A percentile compares a stretch with the other conserved stretches of the same genome.
phyloP scores from a whole-genome alignment of 1,284 basidiomycete species.

The Ustilago loliicola region DNA sequence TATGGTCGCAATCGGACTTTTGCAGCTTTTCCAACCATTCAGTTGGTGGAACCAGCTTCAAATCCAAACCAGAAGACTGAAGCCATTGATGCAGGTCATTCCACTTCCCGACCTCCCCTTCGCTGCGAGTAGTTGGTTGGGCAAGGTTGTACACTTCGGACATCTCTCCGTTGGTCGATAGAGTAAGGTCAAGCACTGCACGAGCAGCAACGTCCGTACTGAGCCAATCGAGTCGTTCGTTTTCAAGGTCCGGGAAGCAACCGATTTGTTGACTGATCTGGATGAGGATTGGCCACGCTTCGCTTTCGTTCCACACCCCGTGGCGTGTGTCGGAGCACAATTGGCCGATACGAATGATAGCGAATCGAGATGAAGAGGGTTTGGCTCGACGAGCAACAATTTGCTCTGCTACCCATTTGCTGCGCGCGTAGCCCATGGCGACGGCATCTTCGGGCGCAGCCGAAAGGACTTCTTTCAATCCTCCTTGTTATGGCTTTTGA shows the following conservation, averaged over 20 bases:
- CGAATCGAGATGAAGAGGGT: background rate
- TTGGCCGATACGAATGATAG: conserved; percentile 72
- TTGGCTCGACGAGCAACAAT: conserved; percentile 70
- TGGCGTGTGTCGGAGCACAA: conserved; percentile 75
- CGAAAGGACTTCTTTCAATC: conserved; percentile 10
- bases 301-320: conserved; percentile 78
- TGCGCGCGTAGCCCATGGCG: conserved; percentile 46
- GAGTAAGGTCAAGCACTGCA: conserved; percentile 75
- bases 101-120: conserved; percentile 13
- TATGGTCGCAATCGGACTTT: conserved; percentile 34
- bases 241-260: conserved; percentile 72
- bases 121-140: conserved; percentile 20
- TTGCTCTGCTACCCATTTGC: conserved; percentile 78
- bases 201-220: conserved; percentile 76
- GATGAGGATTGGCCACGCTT: conserved; percentile 73
- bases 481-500: too few relatives aligned
- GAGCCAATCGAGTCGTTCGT: conserved; percentile 74
- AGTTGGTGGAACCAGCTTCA: conserved; percentile 80
- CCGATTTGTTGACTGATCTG: conserved; percentile 72
- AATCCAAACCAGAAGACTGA: conserved; percentile 76
- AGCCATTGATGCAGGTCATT: conserved; percentile 77
- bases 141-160: conserved; percentile 28
- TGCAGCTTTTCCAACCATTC: conserved; percentile 74
- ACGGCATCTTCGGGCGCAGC: conserved; percentile 19
- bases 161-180: conserved; percentile 10